These are phyloP conservation scores for Paralagenidium karlingii DNA, from an alignment of 352 stramenopile species.

Conservation along the genomic window DNA sequence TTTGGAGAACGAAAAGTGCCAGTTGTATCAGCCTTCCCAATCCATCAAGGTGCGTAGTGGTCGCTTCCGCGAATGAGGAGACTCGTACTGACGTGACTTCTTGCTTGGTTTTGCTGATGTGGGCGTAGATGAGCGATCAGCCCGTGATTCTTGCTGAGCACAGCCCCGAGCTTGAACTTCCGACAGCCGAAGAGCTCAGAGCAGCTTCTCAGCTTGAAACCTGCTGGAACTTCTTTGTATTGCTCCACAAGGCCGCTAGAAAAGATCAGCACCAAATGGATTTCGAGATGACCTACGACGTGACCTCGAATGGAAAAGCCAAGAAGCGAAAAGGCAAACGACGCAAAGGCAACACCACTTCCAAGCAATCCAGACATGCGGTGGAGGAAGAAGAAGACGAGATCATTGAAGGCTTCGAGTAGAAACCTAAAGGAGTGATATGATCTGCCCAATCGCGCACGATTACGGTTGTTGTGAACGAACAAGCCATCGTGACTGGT, in stretches of 20 bases:
- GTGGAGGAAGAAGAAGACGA: conserved; percentile 22
- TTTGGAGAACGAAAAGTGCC: conserved; percentile 67
- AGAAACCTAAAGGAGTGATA: no score
- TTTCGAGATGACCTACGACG: conserved; percentile 25
- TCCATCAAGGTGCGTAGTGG: conserved; percentile 21
- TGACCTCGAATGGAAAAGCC: conserved; percentile 7
- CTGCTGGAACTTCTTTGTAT: conserved; percentile 51
- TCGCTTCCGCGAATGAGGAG: conserved; percentile 5
- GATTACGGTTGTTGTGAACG: no score
- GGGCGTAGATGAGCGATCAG: conserved; percentile 15
- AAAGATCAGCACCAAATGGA: conserved; percentile 66
- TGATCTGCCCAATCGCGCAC: no score
- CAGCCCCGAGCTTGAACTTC: conserved; percentile 8
- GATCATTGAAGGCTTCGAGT: conserved; percentile 18
- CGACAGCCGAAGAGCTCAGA: conserved; percentile 11
- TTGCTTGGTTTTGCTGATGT: background rate
- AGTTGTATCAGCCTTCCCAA: conserved; percentile 56
- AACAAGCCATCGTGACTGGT: no score
- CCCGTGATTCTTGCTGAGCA: conserved; percentile 9
- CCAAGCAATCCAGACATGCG: conserved; percentile 9
- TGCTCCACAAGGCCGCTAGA: conserved; percentile 26
- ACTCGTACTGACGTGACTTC: conserved; percentile 2
- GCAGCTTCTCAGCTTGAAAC: conserved; percentile 16
- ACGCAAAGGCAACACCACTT: conserved; percentile 12
- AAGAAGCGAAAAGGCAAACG: conserved; percentile 22